Evolutionary conservation across 1,139 yeast genomes (phyloP).

Genomic region (Taiozyma onychis): DNA sequence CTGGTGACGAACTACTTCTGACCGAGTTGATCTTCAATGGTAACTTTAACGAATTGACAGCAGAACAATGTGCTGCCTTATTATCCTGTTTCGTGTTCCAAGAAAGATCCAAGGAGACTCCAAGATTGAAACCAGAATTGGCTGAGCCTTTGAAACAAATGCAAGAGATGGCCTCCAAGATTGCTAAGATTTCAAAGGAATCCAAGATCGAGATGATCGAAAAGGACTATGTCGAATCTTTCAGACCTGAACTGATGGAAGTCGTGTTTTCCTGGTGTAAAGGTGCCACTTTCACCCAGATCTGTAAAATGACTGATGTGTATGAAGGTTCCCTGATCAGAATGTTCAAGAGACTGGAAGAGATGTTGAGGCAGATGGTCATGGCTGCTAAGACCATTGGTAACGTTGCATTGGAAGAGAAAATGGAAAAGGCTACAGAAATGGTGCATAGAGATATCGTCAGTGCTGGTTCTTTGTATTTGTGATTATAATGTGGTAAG

Average conservation of each 20-base stretch:
- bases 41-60: slow-evolving; percentile 77
- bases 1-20: slow-evolving; percentile 85
- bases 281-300: slow-evolving; percentile 93
- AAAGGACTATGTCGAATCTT: slow-evolving; percentile 86
- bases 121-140: slow-evolving; percentile 79
- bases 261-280: slow-evolving; percentile 96
- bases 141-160: slow-evolving; percentile 83
- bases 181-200: slow-evolving; percentile 85
- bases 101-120: slow-evolving; percentile 87
- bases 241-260: slow-evolving; percentile 92
- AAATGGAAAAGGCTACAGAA: slow-evolving; percentile 82
- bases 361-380: slow-evolving; percentile 82
- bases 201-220: slow-evolving; percentile 85
- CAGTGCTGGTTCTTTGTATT: slow-evolving; percentile 89
- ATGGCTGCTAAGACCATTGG: slow-evolving; percentile 93
- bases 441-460: slow-evolving; percentile 94
- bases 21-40: slow-evolving; percentile 95
- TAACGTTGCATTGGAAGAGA: slow-evolving; percentile 74
- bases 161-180: slow-evolving; percentile 84
- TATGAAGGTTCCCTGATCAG: slow-evolving; percentile 95
- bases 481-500: slow-evolving; percentile 21
- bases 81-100: slow-evolving; percentile 95
- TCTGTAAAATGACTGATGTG: slow-evolving; percentile 97
- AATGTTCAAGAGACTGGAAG: slow-evolving; percentile 91
- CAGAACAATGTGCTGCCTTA: slow-evolving; percentile 90